phyloP scores from a whole-genome alignment of 1,284 basidiomycete genomes.

The Marasmius tenuissimus region DNA sequence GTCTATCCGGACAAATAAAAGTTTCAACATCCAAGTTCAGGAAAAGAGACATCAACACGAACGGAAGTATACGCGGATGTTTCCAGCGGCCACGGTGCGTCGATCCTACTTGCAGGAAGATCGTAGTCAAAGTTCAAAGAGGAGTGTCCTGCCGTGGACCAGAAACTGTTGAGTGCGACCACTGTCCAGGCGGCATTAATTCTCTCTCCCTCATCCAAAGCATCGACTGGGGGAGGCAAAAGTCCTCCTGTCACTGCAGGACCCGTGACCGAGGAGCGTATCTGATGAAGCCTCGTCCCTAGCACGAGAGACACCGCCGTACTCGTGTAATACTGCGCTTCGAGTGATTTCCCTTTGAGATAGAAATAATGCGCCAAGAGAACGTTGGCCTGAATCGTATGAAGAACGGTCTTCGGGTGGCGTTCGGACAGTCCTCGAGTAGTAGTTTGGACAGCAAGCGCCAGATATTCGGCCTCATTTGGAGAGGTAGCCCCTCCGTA shows the following conservation, averaged over 20 bases:
- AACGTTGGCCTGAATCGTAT: slow-evolving; percentile 12
- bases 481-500: background rate
- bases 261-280: background rate
- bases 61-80: background rate
- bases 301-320: slow-evolving; percentile 12
- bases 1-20: background rate
- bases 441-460: background rate
- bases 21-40: background rate
- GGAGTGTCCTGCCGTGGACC: slow-evolving; percentile 9
- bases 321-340: slow-evolving; percentile 9
- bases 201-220: slow-evolving; percentile 10
- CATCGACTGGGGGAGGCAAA: slow-evolving; percentile 2
- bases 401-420: slow-evolving; percentile 4
- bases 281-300: slow-evolving; percentile 9
- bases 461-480: background rate
- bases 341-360: background rate
- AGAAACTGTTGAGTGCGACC: slow-evolving; percentile 8
- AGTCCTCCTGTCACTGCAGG: background rate
- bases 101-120: slow-evolving; percentile 6
- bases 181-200: slow-evolving; percentile 16
- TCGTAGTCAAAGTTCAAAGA: slow-evolving; percentile 5
- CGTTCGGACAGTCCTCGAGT: background rate
- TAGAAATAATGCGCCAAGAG: slow-evolving; percentile 12
- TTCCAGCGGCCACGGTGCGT: slow-evolving; percentile 15
- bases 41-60: background rate